Base-by-base conservation (phyloP, 805 yeast genomes). In the Saccharomycopsis olivae region DNA sequence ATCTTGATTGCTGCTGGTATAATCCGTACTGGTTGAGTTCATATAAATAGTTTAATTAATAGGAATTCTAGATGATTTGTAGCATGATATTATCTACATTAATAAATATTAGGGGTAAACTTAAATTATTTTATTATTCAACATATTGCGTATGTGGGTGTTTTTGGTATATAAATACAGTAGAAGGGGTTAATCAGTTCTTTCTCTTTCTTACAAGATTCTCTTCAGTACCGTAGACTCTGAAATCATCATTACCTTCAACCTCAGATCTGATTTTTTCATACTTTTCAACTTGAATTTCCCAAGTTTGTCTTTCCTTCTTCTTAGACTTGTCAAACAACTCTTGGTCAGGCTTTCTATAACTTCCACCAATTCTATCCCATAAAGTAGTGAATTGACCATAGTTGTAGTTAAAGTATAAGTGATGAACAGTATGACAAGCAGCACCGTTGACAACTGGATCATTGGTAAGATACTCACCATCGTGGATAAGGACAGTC, bases 401-500 rank as follows among this genome's bases (percentile, higher is more conserved):
- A 58, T 88, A 92, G 68, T 92, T 92, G 65, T 92, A 92, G 69
- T 89, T 89, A 75, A 92, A 92, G 65, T 92, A 92, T 52, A 92
- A 65, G 58, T 92, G 98, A 62, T 92, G 98, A 35, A 89, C 78
- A 1, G 98, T 88, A 65, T 92, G 98, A 62, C 97, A 89, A 4
- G 98, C 98, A 14, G 97, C 88, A 53, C 98, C 98, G 61, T 92
- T 92, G 50, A 92, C 81, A 43, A 86, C 73, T 5, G 96, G 95
- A 59, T 87, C 94, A 60, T 85, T 82, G 33, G 95, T 82, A 68
- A 89, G 60, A 61, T 87, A 92, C 58, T 88, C 92, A 49, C 98
- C 98, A 57, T 92, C 98, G 62, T 92, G 98, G 56, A 92, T 92
- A 92, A 89, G 82, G 32, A 92, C 95, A 11, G 98, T 85, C 98